A percentile compares a stretch with the other conserved stretches of the same genome.
These are phyloP conservation scores for Pestalotiopsis sp. DNA, from an alignment of 2,329 filamentous ascomycete species.

Conservation along the genomic window DNA sequence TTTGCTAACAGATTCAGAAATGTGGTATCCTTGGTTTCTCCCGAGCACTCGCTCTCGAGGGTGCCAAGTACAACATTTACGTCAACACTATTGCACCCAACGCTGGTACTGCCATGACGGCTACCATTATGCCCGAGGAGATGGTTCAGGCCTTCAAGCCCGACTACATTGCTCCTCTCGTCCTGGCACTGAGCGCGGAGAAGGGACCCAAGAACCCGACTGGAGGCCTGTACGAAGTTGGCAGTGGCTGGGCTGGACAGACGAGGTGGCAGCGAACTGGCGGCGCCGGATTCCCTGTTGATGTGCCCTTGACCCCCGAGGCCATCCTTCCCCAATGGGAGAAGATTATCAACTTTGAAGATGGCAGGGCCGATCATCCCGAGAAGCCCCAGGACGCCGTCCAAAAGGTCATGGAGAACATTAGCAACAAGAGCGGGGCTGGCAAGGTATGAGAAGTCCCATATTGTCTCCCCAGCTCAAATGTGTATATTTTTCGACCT, in stretches of 20 bases:
- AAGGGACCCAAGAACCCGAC: conserved; percentile 82
- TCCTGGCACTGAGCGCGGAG: conserved; percentile 83
- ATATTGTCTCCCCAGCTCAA: conserved; percentile 8
- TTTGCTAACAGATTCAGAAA: conserved; percentile 57
- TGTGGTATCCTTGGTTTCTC: conserved; percentile 94
- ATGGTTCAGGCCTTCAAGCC: conserved; percentile 99
- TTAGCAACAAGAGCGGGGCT: conserved; percentile 71
- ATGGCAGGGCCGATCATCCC: conserved; percentile 85
- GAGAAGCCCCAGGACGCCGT: conserved; percentile 76
- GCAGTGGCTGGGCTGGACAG: conserved; percentile 87
- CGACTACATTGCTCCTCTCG: conserved; percentile 93
- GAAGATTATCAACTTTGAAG: conserved; percentile 83
- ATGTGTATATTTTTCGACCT: conserved; percentile 21
- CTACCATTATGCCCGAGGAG: conserved; percentile 92
- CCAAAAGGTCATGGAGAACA: conserved; percentile 78
- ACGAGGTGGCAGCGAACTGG: conserved; percentile 95
- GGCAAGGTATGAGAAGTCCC: conserved; percentile 58
- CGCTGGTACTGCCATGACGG: conserved; percentile 93
- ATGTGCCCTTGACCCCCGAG: conserved; percentile 83
- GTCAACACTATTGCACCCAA: conserved; percentile 99
- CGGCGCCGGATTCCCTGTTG: conserved; percentile 88
- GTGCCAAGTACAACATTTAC: conserved; percentile 95
- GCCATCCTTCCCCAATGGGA: conserved; percentile 76
- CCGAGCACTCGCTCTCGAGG: conserved; percentile 88
- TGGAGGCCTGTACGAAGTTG: conserved; percentile 90